A percentile compares a stretch with the other conserved stretches of the same genome.
phyloP scores from a whole-genome alignment of 768 basidiomycete genomes.

The Mycena venus region DNA sequence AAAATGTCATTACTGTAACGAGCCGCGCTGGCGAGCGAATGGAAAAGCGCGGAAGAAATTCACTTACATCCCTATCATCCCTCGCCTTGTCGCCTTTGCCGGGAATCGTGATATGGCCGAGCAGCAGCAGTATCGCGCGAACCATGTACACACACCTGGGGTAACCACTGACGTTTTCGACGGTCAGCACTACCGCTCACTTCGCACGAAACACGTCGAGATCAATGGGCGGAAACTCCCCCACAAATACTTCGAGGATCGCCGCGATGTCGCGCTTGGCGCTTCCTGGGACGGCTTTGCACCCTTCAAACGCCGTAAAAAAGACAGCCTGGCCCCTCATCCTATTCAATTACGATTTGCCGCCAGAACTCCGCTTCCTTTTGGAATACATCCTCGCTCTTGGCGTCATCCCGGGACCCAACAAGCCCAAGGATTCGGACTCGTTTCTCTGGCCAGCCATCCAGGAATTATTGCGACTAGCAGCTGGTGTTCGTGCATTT shows the following conservation, averaged over 20 bases:
- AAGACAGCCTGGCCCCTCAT: conserved; percentile 55
- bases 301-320: conserved; percentile 19
- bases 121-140: not conserved
- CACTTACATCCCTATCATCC: conserved; percentile 50
- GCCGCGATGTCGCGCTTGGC: not conserved
- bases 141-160: not conserved
- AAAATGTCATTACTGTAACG: conserved; percentile 48
- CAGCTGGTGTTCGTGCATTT: too few species aligned
- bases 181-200: not conserved
- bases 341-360: conserved; percentile 57
- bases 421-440: conserved; percentile 51
- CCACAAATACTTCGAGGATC: not conserved
- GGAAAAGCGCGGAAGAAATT: conserved; percentile 45
- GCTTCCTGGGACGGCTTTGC: not conserved
- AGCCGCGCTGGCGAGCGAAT: not conserved
- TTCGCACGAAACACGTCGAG: not conserved
- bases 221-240: not conserved
- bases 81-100: conserved; percentile 35
- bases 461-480: too few species aligned
- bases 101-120: not conserved
- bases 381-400: conserved; percentile 48
- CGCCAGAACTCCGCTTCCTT: conserved; percentile 50
- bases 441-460: too few species aligned
- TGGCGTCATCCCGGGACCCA: conserved; percentile 58
- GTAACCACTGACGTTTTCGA: not conserved